Conservation (phyloP, 2,329 filamentous ascomycete species). For the Colletotrichum tamarilloi region DNA sequence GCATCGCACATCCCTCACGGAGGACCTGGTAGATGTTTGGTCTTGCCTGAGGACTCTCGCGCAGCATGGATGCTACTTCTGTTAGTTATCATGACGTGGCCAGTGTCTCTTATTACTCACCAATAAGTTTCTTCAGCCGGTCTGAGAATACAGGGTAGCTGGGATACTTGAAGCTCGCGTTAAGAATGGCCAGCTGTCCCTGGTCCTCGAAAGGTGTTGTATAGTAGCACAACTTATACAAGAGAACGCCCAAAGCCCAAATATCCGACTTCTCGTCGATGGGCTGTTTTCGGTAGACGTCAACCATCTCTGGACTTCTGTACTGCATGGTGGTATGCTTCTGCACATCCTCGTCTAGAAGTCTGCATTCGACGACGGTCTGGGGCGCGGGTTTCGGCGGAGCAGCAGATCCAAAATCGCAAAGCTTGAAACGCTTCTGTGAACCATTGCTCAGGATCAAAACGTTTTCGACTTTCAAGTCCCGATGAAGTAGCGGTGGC, state of each 20-base stretch:
- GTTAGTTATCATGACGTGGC: conserved; percentile 36
- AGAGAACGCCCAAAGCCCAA: conserved; percentile 92
- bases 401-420: conserved; percentile 96
- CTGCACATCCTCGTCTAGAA: conserved; percentile 97
- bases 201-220: conserved; percentile 99
- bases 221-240: conserved; percentile 99
- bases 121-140: conserved; percentile 88
- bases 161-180: conserved; percentile 93
- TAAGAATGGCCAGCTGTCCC: conserved; percentile 95
- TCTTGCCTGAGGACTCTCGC: conserved; percentile 79
- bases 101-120: conserved; percentile 55
- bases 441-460: conserved; percentile 79
- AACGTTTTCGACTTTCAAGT: conserved; percentile 98
- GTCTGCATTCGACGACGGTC: conserved; percentile 86
- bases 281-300: conserved; percentile 94
- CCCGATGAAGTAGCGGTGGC: conserved; percentile 89
- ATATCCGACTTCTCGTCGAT: conserved; percentile 99
- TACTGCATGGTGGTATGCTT: conserved; percentile 98
- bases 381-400: conserved; percentile 85
- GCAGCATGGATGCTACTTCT: conserved; percentile 82
- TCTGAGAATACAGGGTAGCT: conserved; percentile 91
- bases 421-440: conserved; percentile 90
- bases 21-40: conserved; percentile 97
- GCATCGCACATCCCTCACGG: conserved; percentile 87
- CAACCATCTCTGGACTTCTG: conserved; percentile 97